These are phyloP conservation scores for Lithospermum erythrorhizon DNA, from an alignment of 257 asterid genomes.

Conservation along the genomic window DNA sequence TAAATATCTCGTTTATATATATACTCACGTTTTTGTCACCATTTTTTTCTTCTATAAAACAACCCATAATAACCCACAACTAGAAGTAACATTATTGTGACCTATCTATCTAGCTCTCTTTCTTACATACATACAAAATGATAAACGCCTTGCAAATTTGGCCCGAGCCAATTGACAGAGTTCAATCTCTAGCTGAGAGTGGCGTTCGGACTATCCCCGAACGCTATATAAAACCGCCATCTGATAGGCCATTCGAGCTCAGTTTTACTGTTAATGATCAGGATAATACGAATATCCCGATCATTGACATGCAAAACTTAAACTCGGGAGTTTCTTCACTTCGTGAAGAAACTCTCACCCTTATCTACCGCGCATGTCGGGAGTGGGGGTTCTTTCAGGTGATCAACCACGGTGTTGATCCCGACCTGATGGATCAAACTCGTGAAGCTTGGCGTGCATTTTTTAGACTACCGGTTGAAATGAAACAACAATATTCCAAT, in stretches of 20 bases:
- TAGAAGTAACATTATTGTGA: not conserved
- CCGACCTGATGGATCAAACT: slow-evolving; percentile 33
- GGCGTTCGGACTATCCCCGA: slow-evolving; percentile 65
- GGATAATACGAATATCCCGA: slow-evolving; percentile 25
- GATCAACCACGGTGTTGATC: slow-evolving; percentile 74
- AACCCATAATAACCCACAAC: not conserved
- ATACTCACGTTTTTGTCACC: not conserved
- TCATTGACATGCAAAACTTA: slow-evolving; percentile 44
- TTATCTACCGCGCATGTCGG: slow-evolving; percentile 48
- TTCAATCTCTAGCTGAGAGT: slow-evolving; percentile 63
- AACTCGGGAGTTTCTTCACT: slow-evolving; percentile 24
- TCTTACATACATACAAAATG: not conserved
- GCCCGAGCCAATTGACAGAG: slow-evolving; percentile 85
- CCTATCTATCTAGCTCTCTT: not conserved
- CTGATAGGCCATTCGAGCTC: slow-evolving; percentile 35
- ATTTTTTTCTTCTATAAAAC: not conserved
- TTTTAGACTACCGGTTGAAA: slow-evolving; percentile 54
- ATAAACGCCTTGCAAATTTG: slow-evolving; percentile 44
- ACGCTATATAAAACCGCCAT: slow-evolving; percentile 56
- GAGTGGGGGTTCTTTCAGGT: slow-evolving; percentile 96
- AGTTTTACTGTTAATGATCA: not conserved
- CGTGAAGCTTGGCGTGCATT: slow-evolving; percentile 67
- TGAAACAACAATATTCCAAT: slow-evolving; percentile 58
- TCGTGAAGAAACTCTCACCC: slow-evolving; percentile 19
- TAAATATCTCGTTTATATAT: not conserved